Percentiles rank a stretch among this genome's conserved stretches.
Evolutionary conservation across 2,329 filamentous ascomycete species (phyloP).

Genomic region (Fusarium guadeloupense): DNA sequence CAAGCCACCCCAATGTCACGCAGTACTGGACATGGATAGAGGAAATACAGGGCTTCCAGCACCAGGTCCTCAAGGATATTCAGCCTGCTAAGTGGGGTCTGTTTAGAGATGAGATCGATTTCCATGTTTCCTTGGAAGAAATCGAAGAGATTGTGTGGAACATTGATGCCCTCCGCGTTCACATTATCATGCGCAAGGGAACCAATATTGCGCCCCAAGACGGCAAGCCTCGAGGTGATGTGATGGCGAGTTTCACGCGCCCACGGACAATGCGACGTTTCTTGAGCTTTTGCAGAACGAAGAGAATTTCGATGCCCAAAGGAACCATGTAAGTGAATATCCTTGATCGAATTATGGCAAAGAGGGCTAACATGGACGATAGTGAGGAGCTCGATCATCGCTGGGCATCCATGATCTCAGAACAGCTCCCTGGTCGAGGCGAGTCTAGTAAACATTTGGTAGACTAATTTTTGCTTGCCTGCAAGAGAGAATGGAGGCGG

Average conservation of each 20-base stretch:
- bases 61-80: constrained; percentile 61
- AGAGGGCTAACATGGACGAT: constrained; percentile 25
- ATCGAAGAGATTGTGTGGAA: constrained; percentile 58
- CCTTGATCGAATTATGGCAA: not conserved
- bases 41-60: constrained; percentile 56
- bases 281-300: constrained; percentile 56
- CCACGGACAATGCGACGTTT: constrained; percentile 63
- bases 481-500: not conserved
- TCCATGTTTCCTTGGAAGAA: constrained; percentile 58
- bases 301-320: constrained; percentile 54
- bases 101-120: constrained; percentile 61
- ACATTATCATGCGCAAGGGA: constrained; percentile 51
- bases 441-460: constrained; percentile 40
- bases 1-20: constrained; percentile 58
- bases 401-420: constrained; percentile 51
- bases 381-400: constrained; percentile 50
- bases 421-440: constrained; percentile 43
- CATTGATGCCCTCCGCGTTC: constrained; percentile 52
- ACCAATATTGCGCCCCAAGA: constrained; percentile 42
- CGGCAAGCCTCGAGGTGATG: constrained; percentile 53
- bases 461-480: constrained; percentile 34
- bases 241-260: constrained; percentile 63
- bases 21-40: constrained; percentile 66
- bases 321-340: constrained; percentile 51
- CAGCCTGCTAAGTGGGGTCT: constrained; percentile 58